Percentiles rank a stretch among this genome's conserved stretches.
These are phyloP conservation scores for Cryptococcus hybrid DNA, from an alignment of 1,284 basidiomycete genomes.

Conservation along the genomic window DNA sequence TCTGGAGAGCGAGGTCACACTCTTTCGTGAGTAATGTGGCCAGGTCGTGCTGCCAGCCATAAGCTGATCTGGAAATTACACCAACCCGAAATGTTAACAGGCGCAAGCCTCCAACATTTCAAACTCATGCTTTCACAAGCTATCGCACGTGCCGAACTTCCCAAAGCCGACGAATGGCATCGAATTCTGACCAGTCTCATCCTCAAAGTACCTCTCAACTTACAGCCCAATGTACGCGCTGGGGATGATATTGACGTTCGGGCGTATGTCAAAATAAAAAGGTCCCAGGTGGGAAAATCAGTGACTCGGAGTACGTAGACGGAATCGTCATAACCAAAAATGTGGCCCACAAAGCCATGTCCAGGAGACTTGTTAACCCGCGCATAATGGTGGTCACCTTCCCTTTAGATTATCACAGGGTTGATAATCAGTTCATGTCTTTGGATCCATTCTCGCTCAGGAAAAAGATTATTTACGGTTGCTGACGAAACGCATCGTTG, in stretches of 20 bases:
- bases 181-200: constrained; percentile 69
- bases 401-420: constrained; percentile 90
- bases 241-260: constrained; percentile 90
- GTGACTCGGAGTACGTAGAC: constrained; percentile 94
- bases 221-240: constrained; percentile 50
- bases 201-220: constrained; percentile 44
- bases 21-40: constrained; percentile 29
- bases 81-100: constrained; percentile 62
- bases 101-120: constrained; percentile 80
- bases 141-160: constrained; percentile 64
- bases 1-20: constrained; percentile 46
- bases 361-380: constrained; percentile 57
- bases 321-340: constrained; percentile 98
- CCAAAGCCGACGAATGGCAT: constrained; percentile 80
- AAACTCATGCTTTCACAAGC: constrained; percentile 80
- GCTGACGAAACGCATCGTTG: constrained; percentile 82
- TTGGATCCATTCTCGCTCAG: constrained; percentile 80
- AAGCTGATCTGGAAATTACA: constrained; percentile 33
- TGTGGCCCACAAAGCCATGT: constrained; percentile 82
- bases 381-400: constrained; percentile 96
- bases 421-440: constrained; percentile 91
- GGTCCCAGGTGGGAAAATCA: constrained; percentile 87
- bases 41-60: neutral
- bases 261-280: constrained; percentile 98
- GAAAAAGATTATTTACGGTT: constrained; percentile 93